Evolutionary conservation across 352 stramenopile species (phyloP).

Genomic region (Lagenidium giganteum): DNA sequence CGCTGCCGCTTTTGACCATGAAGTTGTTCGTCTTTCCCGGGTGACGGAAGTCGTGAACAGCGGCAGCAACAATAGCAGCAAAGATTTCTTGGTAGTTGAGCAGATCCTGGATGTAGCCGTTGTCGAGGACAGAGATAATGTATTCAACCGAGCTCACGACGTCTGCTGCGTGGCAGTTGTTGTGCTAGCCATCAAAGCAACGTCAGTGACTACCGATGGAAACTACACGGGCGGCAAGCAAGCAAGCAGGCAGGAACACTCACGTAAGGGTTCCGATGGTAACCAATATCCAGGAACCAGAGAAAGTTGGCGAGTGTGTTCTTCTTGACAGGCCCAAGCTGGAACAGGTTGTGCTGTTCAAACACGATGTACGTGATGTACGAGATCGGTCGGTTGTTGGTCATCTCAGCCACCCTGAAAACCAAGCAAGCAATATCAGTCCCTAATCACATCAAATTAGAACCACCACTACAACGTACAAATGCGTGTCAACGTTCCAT

Average conservation of each 20-base stretch:
- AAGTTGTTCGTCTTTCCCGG: slow-evolving; percentile 86
- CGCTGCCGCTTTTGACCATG: slow-evolving; percentile 67
- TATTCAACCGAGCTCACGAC: slow-evolving; percentile 82
- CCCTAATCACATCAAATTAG: neutral
- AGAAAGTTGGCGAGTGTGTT: slow-evolving; percentile 76
- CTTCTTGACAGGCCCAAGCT: slow-evolving; percentile 67
- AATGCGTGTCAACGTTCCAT: slow-evolving; percentile 71
- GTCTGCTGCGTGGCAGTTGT: slow-evolving; percentile 73
- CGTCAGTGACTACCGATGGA: neutral
- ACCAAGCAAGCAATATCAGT: slow-evolving; percentile 5
- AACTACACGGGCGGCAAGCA: slow-evolving; percentile 3
- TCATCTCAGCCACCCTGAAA: slow-evolving; percentile 50
- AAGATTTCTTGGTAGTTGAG: slow-evolving; percentile 82
- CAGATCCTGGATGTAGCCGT: slow-evolving; percentile 73
- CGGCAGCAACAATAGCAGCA: slow-evolving; percentile 69
- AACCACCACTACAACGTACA: too few species aligned
- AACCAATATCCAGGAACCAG: slow-evolving; percentile 75
- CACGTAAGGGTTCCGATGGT: slow-evolving; percentile 80
- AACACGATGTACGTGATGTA: slow-evolving; percentile 84
- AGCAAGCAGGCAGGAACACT: slow-evolving; percentile 5
- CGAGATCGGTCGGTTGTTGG: slow-evolving; percentile 66
- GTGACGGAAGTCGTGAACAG: slow-evolving; percentile 82
- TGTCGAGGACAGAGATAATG: slow-evolving; percentile 75
- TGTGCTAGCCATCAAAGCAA: slow-evolving; percentile 40
- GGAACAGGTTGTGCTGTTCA: slow-evolving; percentile 79